phyloP scores from a whole-genome alignment of 306 rosid species.

The Medicago truncatula region MtrunA17r5.0-ANR NC_053048.1:38097501-38098000 shows the following conservation, averaged over 20 bases:
- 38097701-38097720: background rate
- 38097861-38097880: background rate
- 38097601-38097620: conserved; percentile 34
- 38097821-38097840: conserved; percentile 5
- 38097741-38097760: no score
- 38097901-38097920: background rate
- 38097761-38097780: background rate
- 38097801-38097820: background rate
- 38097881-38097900: background rate
- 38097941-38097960: background rate
- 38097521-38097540: conserved; percentile 1
- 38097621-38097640: conserved; percentile 7
- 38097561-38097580: conserved; percentile 21
- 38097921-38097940: conserved; percentile 3
- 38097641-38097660: background rate
- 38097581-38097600: conserved; percentile 22
- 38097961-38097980: conserved; percentile 4
- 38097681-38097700: background rate
- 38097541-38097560: conserved; percentile 2
- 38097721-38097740: background rate
- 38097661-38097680: background rate
- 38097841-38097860: background rate
- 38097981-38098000: background rate
- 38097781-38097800: conserved; percentile 11
- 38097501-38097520: background rate